These are phyloP conservation scores for Amauroascus niger DNA, from an alignment of 2,329 filamentous ascomycete genomes.

Conservation along the genomic window DNA sequence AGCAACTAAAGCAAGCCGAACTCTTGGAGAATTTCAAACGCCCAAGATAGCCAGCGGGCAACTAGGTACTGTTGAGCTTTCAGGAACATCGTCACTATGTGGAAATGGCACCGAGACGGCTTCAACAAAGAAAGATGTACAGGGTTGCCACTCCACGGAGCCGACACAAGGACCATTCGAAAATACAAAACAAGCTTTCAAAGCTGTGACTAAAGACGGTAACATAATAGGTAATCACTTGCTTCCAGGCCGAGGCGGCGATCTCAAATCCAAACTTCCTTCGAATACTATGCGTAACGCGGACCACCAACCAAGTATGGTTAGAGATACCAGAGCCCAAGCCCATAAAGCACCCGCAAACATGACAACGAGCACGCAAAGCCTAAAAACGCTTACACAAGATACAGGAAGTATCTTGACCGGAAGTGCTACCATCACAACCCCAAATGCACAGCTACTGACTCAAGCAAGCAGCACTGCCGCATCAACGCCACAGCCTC, in stretches of 20 bases:
- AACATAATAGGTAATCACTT: conserved; percentile 21
- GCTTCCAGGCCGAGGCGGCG: conserved; percentile 18
- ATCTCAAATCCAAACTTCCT: not conserved
- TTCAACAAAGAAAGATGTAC: not conserved
- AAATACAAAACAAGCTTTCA: not conserved
- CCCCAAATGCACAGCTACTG: not conserved
- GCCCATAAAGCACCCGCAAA: not conserved
- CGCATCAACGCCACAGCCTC: not conserved
- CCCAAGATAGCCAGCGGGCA: not conserved
- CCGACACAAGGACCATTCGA: not conserved
- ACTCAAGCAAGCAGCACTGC: not conserved
- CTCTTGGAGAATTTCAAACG: not conserved
- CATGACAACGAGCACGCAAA: not conserved
- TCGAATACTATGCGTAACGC: not conserved
- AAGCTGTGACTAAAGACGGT: not conserved
- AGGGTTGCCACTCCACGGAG: not conserved
- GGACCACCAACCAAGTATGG: not conserved
- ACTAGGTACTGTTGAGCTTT: not conserved
- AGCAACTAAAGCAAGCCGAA: not conserved
- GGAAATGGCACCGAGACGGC: not conserved
- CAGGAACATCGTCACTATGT: not conserved
- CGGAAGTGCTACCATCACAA: no score
- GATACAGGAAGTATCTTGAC: not conserved
- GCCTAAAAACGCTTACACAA: not conserved
- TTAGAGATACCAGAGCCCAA: not conserved